Evolutionary conservation across 176 grass and related monocot species (phyloP), one percentile per base, ranked within the genome.

Genomic region (Eragrostis nindensis): DNA sequence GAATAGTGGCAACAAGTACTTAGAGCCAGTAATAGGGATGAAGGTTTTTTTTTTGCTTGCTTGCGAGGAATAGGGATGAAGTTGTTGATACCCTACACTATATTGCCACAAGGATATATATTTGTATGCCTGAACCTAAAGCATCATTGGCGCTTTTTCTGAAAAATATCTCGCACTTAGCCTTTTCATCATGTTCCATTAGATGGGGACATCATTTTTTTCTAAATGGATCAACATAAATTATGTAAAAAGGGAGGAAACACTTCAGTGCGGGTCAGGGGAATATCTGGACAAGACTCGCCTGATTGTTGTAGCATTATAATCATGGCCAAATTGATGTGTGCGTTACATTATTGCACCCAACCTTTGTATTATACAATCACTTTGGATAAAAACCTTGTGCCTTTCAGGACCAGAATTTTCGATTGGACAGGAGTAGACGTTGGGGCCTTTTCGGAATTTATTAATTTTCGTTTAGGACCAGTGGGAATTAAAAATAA

Each of bases 331-430:
- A 61, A 84, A 42, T 71, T 70, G 82, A 25, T 45, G 21, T 42
- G 30, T 49, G 62, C 30, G 1, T 40, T 78, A 4, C 47, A 74
- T 80, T 80, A 86, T 80, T 80, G 76, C 68, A 72, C 16, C 21
- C 38, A 73, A 55, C 61, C 76, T 57, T 68, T 62, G 43, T 62
- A 44, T 78, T 18, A 76, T 64, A 17, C 27, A 69, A 16, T 8
- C 26, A 30, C 13, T n/a, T 12, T 62, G 38, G 64, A 62, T 26
- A 84, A 75, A 45, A 64, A 80, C 55, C 70, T 80, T 10, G 43
- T 27, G 11, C 67, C 52, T 54, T 11, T 10, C 11, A 18, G 19
- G 30, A 11, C n/a, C 26, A 67, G 19, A 32, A 25, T 67, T 50
- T 49, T 50, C 16, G 27, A 62, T 45, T 53, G 45, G 73, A 3